Conservation (phyloP, 2,329 filamentous ascomycete genomes). For the Claviceps maximensis region DNA sequence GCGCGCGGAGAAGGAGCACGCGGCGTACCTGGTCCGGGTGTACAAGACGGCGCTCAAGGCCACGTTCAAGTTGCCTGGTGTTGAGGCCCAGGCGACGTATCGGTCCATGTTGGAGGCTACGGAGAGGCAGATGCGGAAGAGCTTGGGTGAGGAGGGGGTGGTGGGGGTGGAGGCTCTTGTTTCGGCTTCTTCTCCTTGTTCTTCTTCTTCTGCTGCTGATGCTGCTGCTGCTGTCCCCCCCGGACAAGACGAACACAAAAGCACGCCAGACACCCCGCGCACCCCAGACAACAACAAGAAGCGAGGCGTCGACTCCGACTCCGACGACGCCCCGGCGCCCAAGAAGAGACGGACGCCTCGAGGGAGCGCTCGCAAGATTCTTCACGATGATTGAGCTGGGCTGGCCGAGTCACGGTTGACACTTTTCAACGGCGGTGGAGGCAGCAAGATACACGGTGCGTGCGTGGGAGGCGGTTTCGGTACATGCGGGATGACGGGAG, state of each 20-base stretch:
- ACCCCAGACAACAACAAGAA: neutral
- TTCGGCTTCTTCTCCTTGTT: no score
- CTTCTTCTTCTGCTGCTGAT: no score
- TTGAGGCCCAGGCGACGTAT: neutral
- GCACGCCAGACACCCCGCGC: no score
- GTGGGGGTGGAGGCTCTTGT: neutral
- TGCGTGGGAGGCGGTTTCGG: no score
- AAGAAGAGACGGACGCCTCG: neutral
- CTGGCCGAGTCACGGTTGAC: no score
- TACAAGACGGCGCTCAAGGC: conserved; percentile 5
- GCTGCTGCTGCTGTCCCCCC: no score
- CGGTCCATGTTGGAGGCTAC: neutral
- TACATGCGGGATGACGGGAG: no score
- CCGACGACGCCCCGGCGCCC: neutral
- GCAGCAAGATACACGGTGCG: no score
- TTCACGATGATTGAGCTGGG: neutral
- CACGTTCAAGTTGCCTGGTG: conserved; percentile 2
- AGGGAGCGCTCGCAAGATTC: neutral
- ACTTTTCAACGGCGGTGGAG: no score
- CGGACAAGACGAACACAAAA: no score
- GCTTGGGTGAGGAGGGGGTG: neutral
- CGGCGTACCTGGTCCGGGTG: neutral
- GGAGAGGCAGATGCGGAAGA: neutral
- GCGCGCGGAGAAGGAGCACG: neutral
- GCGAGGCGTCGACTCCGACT: neutral